Conservation (phyloP, 163 green algal genomes). For the Scenedesmus sp. region DNA sequence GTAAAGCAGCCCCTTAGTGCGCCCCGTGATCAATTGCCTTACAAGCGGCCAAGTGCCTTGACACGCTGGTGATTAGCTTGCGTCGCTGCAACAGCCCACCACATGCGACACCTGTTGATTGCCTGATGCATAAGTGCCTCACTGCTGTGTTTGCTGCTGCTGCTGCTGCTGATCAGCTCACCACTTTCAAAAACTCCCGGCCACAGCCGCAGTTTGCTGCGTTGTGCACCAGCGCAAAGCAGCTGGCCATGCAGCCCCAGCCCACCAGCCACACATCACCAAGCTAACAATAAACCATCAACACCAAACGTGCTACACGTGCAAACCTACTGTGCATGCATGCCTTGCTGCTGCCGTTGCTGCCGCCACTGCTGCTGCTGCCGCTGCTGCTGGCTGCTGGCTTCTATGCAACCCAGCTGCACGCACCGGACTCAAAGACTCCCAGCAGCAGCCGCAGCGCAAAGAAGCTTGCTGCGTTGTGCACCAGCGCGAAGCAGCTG, state of each 20-base stretch:
- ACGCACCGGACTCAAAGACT: slow-evolving; percentile 65
- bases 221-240: slow-evolving; percentile 56
- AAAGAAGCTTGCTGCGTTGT: slow-evolving; percentile 58
- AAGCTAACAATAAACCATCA: too few species aligned
- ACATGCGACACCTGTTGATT: too few species aligned
- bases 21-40: too few species aligned
- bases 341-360: neutral
- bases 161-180: slow-evolving; percentile 44
- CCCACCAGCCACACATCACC: neutral
- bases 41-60: too few species aligned
- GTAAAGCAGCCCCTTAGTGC: too few species aligned
- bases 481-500: slow-evolving; percentile 55
- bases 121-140: too few species aligned
- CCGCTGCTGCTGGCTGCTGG: neutral
- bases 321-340: too few species aligned
- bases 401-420: slow-evolving; percentile 25
- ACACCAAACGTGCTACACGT: too few species aligned
- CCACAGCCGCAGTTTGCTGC: slow-evolving; percentile 58
- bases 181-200: slow-evolving; percentile 72
- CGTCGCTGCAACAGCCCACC: too few species aligned
- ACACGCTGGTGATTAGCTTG: too few species aligned
- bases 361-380: neutral
- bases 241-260: slow-evolving; percentile 66
- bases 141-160: neutral
- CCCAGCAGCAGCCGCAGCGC: slow-evolving; percentile 70